Evolutionary conservation across 768 basidiomycete species (phyloP).

Genomic region (Lactarius akahatsu): DNA sequence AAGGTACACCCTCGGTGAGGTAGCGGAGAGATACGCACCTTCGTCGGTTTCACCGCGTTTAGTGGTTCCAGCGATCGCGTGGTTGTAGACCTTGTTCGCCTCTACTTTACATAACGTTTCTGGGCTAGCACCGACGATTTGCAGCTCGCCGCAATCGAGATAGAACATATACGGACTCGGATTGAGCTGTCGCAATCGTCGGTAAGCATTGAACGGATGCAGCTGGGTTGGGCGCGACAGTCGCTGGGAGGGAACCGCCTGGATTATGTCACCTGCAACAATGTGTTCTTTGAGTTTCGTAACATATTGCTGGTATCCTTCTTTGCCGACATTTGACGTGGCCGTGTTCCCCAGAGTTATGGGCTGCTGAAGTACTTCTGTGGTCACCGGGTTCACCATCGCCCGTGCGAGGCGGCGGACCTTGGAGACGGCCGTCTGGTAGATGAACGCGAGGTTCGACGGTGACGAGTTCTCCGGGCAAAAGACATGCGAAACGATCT

Average conservation of each 20-base stretch:
- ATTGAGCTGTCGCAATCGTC: conserved; percentile 90
- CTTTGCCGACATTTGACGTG: conserved; percentile 89
- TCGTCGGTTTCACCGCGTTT: conserved; percentile 81
- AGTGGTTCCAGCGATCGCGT: conserved; percentile 96
- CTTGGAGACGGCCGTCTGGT: conserved; percentile 82
- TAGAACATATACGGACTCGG: conserved; percentile 99
- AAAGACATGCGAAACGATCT: conserved; percentile 95
- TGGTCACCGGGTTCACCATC: conserved; percentile 50
- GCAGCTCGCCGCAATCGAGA: conserved; percentile 87
- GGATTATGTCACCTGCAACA: conserved; percentile 95
- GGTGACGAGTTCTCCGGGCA: conserved; percentile 67
- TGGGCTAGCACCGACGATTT: conserved; percentile 97
- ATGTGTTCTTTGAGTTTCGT: conserved; percentile 93
- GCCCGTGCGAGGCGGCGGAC: conserved; percentile 76
- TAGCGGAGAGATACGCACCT: conserved; percentile 52
- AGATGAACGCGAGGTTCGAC: conserved; percentile 77
- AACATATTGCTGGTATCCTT: conserved; percentile 89
- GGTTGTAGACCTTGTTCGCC: conserved; percentile 89
- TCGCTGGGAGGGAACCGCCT: conserved; percentile 95
- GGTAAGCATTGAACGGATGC: conserved; percentile 97
- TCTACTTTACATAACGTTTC: conserved; percentile 97
- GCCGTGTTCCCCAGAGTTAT: conserved; percentile 64
- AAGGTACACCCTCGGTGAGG: conserved; percentile 14
- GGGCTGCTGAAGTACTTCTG: conserved; percentile 67
- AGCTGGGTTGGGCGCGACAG: conserved; percentile 80